Evolutionary conservation across 805 yeast genomes (phyloP), one percentile per base, ranked within the genome.

Genomic region (Saccharomycopsis fodiens): DNA sequence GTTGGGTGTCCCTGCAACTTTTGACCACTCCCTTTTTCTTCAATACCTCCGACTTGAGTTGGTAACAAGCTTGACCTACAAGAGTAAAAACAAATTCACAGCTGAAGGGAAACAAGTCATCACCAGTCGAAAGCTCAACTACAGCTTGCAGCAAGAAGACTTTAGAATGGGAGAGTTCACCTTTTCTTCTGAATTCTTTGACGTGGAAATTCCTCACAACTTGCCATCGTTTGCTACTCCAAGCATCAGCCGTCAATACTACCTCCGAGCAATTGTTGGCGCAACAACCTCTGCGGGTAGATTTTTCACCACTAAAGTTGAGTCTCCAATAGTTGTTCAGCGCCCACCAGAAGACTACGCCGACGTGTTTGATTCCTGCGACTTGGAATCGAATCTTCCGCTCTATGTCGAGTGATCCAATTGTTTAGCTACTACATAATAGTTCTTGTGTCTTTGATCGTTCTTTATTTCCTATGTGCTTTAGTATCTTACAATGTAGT

Each of bases 91-190:
- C 8, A 17, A 6, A 6, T 15, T 6, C 20, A 10, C 15, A 7
- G 36, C 36, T 32, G 36, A 32, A 32, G 36, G 20, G 7, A 32
- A 19, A 32, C 36, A 32, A 32, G 15, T 32, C 7, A 32, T 32
- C 7, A 7, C 10, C 10, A 25, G 29, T 7, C 17, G 15, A 7
- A 32, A 32, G 19, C 17, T 32, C 36, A 5, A 6, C 10, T 6
- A 32, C 15, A 10, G 8, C 17, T 15, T 15, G 15, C 15, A 32
- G 10, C 7, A 6, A 17, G 36, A 15, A 6, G 36, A 32, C 15
- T 32, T 32, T 17, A 17, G 20, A 19, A 32, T 17, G 36, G 36
- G 15, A 10, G 20, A 17, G 20, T 32, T 10, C 36, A 10, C 36
- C 19, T 15, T 32, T 32, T 19, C 36, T 32, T 6, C 17, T 15